Evolutionary conservation across 805 yeast species (phyloP).

Genomic region (Cyberlindnera nakhonratchasimensis): DNA sequence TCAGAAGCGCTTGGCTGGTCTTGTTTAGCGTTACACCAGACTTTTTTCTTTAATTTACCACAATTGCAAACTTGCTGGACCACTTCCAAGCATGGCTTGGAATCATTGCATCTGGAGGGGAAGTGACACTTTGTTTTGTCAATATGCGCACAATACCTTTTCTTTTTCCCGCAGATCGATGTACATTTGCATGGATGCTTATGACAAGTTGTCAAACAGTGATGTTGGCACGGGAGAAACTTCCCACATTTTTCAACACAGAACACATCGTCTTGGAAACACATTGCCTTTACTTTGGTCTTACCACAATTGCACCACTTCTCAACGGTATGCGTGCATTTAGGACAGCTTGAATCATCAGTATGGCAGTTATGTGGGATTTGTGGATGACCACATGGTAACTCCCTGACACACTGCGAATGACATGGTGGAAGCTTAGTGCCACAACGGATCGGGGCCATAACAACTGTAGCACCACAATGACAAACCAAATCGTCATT

Average conservation of each 20-base stretch:
- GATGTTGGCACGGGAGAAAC: conserved; percentile 44
- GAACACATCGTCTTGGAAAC: conserved; percentile 65
- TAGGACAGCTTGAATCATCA: conserved; percentile 64
- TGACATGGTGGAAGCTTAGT: conserved; percentile 60
- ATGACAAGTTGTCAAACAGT: conserved; percentile 56
- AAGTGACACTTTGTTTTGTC: conserved; percentile 67
- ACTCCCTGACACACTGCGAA: conserved; percentile 55
- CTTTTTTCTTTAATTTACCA: conserved; percentile 46
- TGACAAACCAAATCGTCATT: conserved; percentile 74
- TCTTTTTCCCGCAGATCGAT: conserved; percentile 51
- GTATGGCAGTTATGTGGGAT: conserved; percentile 75
- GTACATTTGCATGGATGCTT: conserved; percentile 64
- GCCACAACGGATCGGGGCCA: conserved; percentile 87
- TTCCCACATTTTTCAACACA: conserved; percentile 66
- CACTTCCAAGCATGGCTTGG: conserved; percentile 45
- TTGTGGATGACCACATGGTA: conserved; percentile 66
- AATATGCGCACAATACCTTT: conserved; percentile 61
- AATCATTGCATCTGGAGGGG: conserved; percentile 48
- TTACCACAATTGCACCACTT: conserved; percentile 64
- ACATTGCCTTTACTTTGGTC: conserved; percentile 51
- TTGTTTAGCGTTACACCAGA: conserved; percentile 56
- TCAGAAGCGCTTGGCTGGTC: conserved; percentile 31
- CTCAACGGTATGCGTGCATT: conserved; percentile 61
- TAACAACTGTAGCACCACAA: conserved; percentile 74
- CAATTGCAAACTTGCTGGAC: conserved; percentile 61